phyloP scores from a whole-genome alignment of 108 stramenopile genomes.

The Aurantiochytrium sp. region DNA sequence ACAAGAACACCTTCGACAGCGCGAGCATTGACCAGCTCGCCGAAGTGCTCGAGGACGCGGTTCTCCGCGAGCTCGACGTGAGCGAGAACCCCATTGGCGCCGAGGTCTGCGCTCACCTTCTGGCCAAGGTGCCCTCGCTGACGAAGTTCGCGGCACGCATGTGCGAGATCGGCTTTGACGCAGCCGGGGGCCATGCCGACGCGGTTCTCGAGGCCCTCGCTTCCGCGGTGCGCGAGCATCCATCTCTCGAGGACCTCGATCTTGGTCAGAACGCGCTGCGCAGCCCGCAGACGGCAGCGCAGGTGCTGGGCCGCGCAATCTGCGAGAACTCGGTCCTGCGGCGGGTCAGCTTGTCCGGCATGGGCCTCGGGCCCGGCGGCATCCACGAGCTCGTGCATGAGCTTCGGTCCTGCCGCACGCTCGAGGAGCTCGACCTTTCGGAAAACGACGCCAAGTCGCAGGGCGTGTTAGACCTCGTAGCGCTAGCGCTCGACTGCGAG shows the following conservation, averaged over 20 bases:
- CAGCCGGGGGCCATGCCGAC: not conserved
- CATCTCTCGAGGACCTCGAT: not conserved
- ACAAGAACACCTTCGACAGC: not conserved
- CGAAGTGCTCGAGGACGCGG: not conserved
- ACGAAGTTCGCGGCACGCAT: not conserved
- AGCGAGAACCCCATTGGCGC: not conserved
- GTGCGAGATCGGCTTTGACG: not conserved
- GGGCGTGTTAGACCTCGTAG: not conserved
- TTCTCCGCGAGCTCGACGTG: not conserved
- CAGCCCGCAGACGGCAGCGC: not conserved
- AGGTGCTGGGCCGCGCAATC: not conserved
- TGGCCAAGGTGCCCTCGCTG: not conserved
- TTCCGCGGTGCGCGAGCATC: not conserved
- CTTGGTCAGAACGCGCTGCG: not conserved
- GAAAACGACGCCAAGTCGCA: not conserved
- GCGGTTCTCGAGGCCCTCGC: not conserved
- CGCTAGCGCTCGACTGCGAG: not conserved
- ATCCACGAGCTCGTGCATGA: not conserved
- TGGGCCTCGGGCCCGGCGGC: not conserved
- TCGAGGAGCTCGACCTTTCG: not conserved
- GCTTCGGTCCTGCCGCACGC: not conserved
- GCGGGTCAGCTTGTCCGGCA: not conserved
- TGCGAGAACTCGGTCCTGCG: not conserved
- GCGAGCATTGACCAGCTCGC: not conserved
- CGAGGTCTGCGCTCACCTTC: not conserved